Conservation (phyloP, 345 rosid genomes). For the Eucalyptus sideroxylon region DNA sequence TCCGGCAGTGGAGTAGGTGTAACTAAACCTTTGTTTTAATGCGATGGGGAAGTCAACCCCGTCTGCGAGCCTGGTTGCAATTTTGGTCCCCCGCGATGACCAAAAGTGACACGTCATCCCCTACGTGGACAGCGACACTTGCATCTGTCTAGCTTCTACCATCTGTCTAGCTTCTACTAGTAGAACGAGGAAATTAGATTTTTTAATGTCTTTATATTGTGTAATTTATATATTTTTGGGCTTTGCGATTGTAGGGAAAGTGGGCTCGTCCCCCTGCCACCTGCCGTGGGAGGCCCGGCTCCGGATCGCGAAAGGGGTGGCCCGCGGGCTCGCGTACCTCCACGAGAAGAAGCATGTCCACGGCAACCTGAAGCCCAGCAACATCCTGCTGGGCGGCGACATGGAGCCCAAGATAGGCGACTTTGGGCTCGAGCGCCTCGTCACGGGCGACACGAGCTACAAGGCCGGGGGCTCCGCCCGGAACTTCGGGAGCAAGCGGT, state of each 20-base stretch:
- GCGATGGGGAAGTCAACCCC: conserved; percentile 36
- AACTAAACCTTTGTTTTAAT: conserved; percentile 45
- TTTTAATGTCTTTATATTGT: too few relatives aligned
- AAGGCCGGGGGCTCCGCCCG: conserved; percentile 51
- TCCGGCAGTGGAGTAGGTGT: conserved; percentile 26
- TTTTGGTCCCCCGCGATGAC: not conserved
- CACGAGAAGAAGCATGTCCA: conserved; percentile 89
- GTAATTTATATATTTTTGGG: not conserved
- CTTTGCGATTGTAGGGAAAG: conserved; percentile 41
- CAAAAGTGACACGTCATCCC: not conserved
- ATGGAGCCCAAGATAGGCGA: conserved; percentile 84
- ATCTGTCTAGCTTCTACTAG: not conserved
- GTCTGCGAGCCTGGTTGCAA: not conserved
- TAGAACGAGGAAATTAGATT: not conserved
- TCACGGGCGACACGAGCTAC: conserved; percentile 49
- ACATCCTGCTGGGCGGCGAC: conserved; percentile 59
- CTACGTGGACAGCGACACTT: not conserved
- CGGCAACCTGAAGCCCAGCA: conserved; percentile 83
- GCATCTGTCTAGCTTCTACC: not conserved
- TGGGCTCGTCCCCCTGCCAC: conserved; percentile 75
- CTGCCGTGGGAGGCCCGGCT: conserved; percentile 86
- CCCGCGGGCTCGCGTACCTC: conserved; percentile 68
- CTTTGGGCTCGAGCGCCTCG: conserved; percentile 76
- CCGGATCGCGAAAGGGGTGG: conserved; percentile 70
- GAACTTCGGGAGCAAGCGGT: conserved; percentile 81